Percentiles rank a stretch among this genome's conserved stretches.
These are phyloP conservation scores for Gastrolobium villosum DNA, from an alignment of 306 rosid genomes.

Conservation along the genomic window DNA sequence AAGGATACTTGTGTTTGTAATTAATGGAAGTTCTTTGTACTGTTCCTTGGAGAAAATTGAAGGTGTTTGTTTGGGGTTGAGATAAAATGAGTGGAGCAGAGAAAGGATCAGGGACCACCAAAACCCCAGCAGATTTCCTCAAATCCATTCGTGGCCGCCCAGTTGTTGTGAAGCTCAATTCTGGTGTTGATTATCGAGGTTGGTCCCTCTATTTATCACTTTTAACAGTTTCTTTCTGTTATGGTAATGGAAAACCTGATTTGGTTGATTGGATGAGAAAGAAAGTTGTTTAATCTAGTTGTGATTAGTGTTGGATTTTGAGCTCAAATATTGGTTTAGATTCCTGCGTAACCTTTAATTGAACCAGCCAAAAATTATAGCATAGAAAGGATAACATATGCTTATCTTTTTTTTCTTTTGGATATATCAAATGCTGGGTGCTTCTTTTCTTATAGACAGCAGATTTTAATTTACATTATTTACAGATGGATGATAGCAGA, in stretches of 20 bases:
- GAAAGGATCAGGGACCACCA: constrained; percentile 75
- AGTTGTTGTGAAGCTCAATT: constrained; percentile 90
- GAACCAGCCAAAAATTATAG: neutral
- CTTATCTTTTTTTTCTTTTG: neutral
- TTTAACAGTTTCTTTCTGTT: neutral
- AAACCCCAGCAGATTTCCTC: constrained; percentile 93
- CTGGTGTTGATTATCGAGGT: constrained; percentile 97
- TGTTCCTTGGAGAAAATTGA: neutral
- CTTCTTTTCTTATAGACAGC: constrained; percentile 9
- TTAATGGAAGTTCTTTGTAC: neutral
- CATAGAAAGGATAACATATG: neutral
- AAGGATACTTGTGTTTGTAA: neutral
- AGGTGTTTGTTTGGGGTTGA: neutral
- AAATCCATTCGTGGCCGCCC: constrained; percentile 96
- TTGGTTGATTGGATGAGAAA: constrained; percentile 36
- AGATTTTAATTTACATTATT: neutral
- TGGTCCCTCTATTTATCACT: neutral
- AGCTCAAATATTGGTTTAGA: neutral
- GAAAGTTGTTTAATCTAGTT: neutral
- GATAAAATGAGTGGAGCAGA: constrained; percentile 65
- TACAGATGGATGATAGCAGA: neutral
- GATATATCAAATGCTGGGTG: constrained; percentile 18
- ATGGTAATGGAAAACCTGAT: neutral
- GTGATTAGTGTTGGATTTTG: constrained; percentile 25
- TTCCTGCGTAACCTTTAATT: neutral